Evolutionary conservation across 129 eudicot genomes (phyloP).

Genomic region (Sambucus nigra): DNA sequence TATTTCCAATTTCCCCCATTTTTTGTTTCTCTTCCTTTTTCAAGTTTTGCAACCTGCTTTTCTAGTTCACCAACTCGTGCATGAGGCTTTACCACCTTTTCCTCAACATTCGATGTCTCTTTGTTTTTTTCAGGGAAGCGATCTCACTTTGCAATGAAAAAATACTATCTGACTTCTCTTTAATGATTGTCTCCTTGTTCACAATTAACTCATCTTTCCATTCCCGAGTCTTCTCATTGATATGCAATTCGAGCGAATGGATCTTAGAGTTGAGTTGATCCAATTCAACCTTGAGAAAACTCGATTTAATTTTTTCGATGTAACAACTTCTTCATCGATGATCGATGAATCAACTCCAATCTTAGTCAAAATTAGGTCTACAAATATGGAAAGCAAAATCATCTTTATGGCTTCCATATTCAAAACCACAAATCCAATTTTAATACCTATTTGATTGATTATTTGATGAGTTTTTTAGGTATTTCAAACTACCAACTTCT

Average conservation of each 20-base stretch:
- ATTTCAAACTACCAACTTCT: no score
- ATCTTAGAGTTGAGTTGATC: constrained; percentile 62
- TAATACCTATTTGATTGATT: no score
- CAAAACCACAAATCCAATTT: no score
- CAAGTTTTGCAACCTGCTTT: constrained; percentile 60
- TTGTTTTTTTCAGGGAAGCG: constrained; percentile 48
- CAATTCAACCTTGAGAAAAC: constrained; percentile 27
- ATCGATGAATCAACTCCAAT: no score
- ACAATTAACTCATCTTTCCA: constrained; percentile 44
- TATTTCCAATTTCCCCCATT: constrained; percentile 34
- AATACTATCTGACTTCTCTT: constrained; percentile 46
- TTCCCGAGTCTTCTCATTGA: constrained; percentile 40
- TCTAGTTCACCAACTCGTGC: constrained; percentile 46
- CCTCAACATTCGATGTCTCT: constrained; percentile 37
- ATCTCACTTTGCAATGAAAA: constrained; percentile 40
- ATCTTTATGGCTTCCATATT: no score
- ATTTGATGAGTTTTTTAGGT: no score
- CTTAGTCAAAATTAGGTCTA: no score
- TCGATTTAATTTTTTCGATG: no score
- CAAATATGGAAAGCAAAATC: no score
- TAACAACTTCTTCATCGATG: no score
- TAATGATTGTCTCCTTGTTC: constrained; percentile 39
- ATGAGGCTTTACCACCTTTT: constrained; percentile 44
- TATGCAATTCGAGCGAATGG: constrained; percentile 47
- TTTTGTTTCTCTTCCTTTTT: constrained; percentile 44